phyloP scores from a whole-genome alignment of 2,329 filamentous ascomycete genomes.

The Sordariomycetes sp. region DNA sequence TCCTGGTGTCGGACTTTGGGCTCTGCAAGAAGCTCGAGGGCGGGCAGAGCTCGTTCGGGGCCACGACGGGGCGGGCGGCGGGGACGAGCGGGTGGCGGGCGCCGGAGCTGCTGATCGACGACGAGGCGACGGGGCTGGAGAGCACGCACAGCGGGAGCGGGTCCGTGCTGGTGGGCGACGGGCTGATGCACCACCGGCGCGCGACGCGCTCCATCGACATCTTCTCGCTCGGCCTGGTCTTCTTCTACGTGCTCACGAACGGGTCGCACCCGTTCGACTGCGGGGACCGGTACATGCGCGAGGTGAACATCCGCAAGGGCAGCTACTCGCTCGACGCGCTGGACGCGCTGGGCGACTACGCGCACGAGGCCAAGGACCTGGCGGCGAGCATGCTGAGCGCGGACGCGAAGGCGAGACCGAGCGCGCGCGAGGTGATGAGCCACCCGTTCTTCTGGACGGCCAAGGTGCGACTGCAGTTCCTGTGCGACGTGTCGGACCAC shows the following conservation, averaged over 20 bases:
- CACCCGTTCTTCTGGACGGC: slow-evolving; percentile 96
- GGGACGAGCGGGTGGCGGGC: slow-evolving; percentile 96
- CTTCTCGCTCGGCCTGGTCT: slow-evolving; percentile 94
- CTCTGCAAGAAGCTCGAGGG: slow-evolving; percentile 95
- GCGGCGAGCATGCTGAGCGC: slow-evolving; percentile 66
- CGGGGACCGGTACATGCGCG: slow-evolving; percentile 87
- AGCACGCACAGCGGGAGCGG: slow-evolving; percentile 52
- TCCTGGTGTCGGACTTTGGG: slow-evolving; percentile 95
- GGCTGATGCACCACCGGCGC: slow-evolving; percentile 56
- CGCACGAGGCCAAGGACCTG: slow-evolving; percentile 78
- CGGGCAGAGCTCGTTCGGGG: slow-evolving; percentile 87
- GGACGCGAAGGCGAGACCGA: slow-evolving; percentile 50
- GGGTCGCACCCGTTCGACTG: slow-evolving; percentile 90
- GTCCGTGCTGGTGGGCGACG: slow-evolving; percentile 44
- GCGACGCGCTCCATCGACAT: slow-evolving; percentile 96
- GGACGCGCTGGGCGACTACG: slow-evolving; percentile 69
- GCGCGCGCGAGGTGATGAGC: slow-evolving; percentile 68
- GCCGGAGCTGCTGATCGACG: slow-evolving; percentile 79
- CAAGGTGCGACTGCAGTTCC: slow-evolving; percentile 79
- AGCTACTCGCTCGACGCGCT: slow-evolving; percentile 63
- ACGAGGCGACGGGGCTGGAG: slow-evolving; percentile 48
- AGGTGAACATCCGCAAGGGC: slow-evolving; percentile 94
- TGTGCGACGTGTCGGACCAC: slow-evolving; percentile 95
- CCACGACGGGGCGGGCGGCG: slow-evolving; percentile 85
- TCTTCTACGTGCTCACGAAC: slow-evolving; percentile 94